Evolutionary conservation across 352 stramenopile species (phyloP).

Genomic region (Globisporangium lucens): DNA sequence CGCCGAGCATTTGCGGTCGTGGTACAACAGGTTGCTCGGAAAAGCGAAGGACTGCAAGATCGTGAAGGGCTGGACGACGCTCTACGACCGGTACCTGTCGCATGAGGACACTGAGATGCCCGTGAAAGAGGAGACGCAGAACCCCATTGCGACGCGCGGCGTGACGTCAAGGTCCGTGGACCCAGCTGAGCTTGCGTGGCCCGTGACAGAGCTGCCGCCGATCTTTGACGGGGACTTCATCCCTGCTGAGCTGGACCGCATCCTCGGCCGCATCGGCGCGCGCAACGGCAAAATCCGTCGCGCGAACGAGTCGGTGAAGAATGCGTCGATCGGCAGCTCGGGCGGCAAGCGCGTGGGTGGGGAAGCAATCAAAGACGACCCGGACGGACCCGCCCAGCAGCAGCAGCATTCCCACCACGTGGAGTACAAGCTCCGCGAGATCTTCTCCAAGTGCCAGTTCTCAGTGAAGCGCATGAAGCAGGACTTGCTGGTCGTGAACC

Average conservation of each 20-base stretch:
- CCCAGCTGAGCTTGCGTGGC: slow-evolving; percentile 87
- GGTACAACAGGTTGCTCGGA: slow-evolving; percentile 91
- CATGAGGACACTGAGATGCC: slow-evolving; percentile 20
- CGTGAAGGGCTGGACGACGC: slow-evolving; percentile 59
- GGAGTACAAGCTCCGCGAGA: slow-evolving; percentile 62
- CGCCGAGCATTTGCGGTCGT: slow-evolving; percentile 90
- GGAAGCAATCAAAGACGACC: slow-evolving; percentile 49
- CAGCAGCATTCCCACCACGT: slow-evolving; percentile 23
- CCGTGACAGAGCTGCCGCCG: slow-evolving; percentile 49
- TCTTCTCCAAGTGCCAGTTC: slow-evolving; percentile 61
- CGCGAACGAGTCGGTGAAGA: slow-evolving; percentile 40
- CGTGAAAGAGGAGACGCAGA: slow-evolving; percentile 24
- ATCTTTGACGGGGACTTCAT: slow-evolving; percentile 85
- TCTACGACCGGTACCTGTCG: slow-evolving; percentile 70
- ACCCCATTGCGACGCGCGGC: slow-evolving; percentile 47
- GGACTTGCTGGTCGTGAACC: slow-evolving; percentile 78
- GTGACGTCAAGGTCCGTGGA: slow-evolving; percentile 74
- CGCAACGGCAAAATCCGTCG: slow-evolving; percentile 63
- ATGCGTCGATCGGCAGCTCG: slow-evolving; percentile 28
- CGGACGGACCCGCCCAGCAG: neutral
- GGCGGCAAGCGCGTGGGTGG: slow-evolving; percentile 43
- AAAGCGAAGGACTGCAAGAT: slow-evolving; percentile 63
- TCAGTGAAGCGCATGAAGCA: slow-evolving; percentile 69
- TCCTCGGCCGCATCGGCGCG: slow-evolving; percentile 59
- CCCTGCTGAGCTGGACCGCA: slow-evolving; percentile 68